Evolutionary conservation across 83 land plant species (phyloP), one percentile per base, ranked within the genome.

Genomic region (Picea abies): DNA sequence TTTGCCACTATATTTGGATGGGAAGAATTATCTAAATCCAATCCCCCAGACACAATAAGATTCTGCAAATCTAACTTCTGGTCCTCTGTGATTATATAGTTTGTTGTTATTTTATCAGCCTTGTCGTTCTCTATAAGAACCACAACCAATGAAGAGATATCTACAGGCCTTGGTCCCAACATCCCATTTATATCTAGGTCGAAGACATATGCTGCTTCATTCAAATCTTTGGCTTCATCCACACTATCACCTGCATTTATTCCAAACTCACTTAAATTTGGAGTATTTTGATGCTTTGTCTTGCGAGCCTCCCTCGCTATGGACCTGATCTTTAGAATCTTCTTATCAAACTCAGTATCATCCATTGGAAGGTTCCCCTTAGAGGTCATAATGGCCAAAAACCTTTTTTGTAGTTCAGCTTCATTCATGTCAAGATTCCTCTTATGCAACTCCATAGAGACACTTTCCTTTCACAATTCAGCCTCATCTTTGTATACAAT

Each of bases 271-370:
- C 58, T 52, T 52, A 52, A 11, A 52, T 4, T 25, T 11, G 81
- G 41, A 19, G 19, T 22, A 70, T 81, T 72, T 35, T 60, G 17
- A 63, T 65, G 35, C 82, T 92, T 90, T 52, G 60, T 15, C 78
- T 83, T 88, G 26, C 87, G 85, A 22, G 81, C 90, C 19, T 84
- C 61, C 83, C 84, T 88, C 49, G 89, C 92, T 90, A 90, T 90
- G 5, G 39, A 63, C 79, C 82, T 82, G 32, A 92, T 92, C 66
- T 88, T 89, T 69, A 60, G 78, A 23, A 90, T 76, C 77, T 90
- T 87, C 23, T 20, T 41, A 47, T 85, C 83, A 61, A 82, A 83
- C 10, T 87, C 76, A 39, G 8, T 44, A 76, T 78, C 76, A 17
- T 62, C 61, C 8, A 66, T 29, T 75, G 63, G 17, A 0, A 60